Base-by-base conservation (phyloP, 306 rosid species). In the Sindora glabra region DNA sequence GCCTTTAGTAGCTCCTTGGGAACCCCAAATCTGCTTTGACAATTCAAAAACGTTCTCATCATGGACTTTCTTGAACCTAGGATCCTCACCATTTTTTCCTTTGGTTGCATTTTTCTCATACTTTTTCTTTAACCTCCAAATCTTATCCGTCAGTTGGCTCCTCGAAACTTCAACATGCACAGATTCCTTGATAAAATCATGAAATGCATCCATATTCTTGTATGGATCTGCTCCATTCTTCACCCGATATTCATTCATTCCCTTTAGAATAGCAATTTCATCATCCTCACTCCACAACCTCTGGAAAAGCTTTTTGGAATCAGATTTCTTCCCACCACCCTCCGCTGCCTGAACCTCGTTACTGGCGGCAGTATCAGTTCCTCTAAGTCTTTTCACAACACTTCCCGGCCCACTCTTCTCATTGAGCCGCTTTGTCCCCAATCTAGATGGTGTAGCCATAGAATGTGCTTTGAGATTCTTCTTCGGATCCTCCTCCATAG, bases 201-300 rank as follows among this genome's bases (percentile, higher is more conserved):
- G 70, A 33, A 90, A 84, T 0, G 72, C 83, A 2, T 1, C 30
- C 22, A 64, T 19, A 0, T 70, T 65, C 10, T 71, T 38, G 3
- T 40, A 2, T 1, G 92, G 83, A 10, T 75, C 79, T 0, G 23
- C 15, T 0, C 81, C 85, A 0, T 69, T 78, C 42, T 65, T 62
- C 0, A 69, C 63, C 1, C 49, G 5, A 25, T 32, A 85, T 0
- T 85, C 94, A 6, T 8, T 18, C 8, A 87, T 27, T 0, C 96
- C 86, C 10, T 70, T 67, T 0, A 89, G 58, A 11, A 89, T 54
- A 0, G 38, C 67, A 2, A 89, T 52, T 26, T 83, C 90, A 6
- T 89, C 90, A 0, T 76, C 90, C 32, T 78, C 84, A n/a, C 74
- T 76, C 81, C 87, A 88, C 0, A 85, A 12, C 29, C 96, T 71